Percentiles rank a stretch among this genome's conserved stretches.
Conservation (phyloP, 1,284 basidiomycete genomes). For the Crepidotus sp. region DNA sequence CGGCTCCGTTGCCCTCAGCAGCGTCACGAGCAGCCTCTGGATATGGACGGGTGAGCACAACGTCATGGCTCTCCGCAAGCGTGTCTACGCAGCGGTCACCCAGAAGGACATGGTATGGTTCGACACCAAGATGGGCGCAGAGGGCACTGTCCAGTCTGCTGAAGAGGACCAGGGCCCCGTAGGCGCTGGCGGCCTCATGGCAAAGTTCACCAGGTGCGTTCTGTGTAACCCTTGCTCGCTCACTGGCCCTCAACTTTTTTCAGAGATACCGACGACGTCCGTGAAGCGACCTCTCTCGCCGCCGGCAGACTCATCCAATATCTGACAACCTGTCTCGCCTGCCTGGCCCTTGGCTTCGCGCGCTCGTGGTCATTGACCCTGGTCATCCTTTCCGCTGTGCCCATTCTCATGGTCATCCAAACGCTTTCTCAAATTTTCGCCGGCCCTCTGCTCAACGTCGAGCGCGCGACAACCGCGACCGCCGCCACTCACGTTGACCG, state of each 20-base stretch:
- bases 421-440: constrained; percentile 64
- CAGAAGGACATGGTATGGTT: constrained; percentile 81
- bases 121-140: constrained; percentile 71
- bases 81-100: constrained; percentile 66
- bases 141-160: constrained; percentile 36
- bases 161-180: constrained; percentile 46
- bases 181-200: constrained; percentile 90
- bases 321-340: constrained; percentile 70
- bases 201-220: constrained; percentile 80
- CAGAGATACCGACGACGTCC: constrained; percentile 93
- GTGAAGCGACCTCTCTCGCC: constrained; percentile 73
- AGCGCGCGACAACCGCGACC: constrained; percentile 59
- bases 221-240: neutral
- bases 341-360: constrained; percentile 74
- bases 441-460: constrained; percentile 57
- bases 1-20: constrained; percentile 66
- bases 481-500: constrained; percentile 78
- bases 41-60: constrained; percentile 82
- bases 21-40: constrained; percentile 75
- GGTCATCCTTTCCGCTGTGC: constrained; percentile 88
- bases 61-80: constrained; percentile 57
- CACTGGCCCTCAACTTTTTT: constrained; percentile 2
- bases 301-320: constrained; percentile 77
- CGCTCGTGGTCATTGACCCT: constrained; percentile 81
- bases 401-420: constrained; percentile 71